Evolutionary conservation across 2,329 filamentous ascomycete species (phyloP).

Genomic region (Sporothrix schenckii): DNA sequence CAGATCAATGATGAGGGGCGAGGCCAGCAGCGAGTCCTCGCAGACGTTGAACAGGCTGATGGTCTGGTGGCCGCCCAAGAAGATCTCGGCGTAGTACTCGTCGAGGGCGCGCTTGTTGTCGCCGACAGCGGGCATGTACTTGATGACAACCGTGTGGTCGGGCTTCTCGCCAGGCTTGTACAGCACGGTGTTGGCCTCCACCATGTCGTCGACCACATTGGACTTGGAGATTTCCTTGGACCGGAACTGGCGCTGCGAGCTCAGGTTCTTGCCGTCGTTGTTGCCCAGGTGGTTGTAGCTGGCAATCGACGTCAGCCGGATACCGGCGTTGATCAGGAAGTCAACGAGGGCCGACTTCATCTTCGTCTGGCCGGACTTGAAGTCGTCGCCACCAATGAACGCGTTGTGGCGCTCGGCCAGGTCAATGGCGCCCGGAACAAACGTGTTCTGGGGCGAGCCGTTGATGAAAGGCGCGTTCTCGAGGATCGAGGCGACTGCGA

Average conservation of each 20-base stretch:
- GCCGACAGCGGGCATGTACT: conserved; percentile 99
- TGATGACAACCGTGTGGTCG: conserved; percentile 98
- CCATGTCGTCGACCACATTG: conserved; percentile 99
- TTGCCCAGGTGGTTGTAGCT: conserved; percentile 99
- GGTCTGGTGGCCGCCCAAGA: conserved; percentile 97
- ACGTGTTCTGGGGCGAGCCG: conserved; percentile 98
- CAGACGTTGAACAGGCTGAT: conserved; percentile 99
- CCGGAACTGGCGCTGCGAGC: conserved; percentile 96
- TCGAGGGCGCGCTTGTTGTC: conserved; percentile 99
- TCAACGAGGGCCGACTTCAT: conserved; percentile 99
- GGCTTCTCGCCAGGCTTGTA: conserved; percentile 94
- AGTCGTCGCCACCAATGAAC: conserved; percentile 97
- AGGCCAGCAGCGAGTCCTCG: conserved; percentile 95
- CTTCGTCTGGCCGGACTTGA: conserved; percentile 99
- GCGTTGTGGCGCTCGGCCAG: conserved; percentile 83
- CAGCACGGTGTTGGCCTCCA: conserved; percentile 87
- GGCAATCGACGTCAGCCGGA: conserved; percentile 97
- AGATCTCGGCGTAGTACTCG: conserved; percentile 99
- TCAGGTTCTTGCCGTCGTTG: conserved; percentile 98
- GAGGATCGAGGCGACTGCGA: conserved; percentile 90
- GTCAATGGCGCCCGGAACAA: conserved; percentile 88
- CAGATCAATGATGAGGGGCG: conserved; percentile 95
- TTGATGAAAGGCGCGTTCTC: conserved; percentile 96
- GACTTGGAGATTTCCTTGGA: conserved; percentile 99
- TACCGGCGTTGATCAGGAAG: conserved; percentile 97